phyloP scores from a whole-genome alignment of 169 alveolate species.

The Plasmodium malariae region DNA sequence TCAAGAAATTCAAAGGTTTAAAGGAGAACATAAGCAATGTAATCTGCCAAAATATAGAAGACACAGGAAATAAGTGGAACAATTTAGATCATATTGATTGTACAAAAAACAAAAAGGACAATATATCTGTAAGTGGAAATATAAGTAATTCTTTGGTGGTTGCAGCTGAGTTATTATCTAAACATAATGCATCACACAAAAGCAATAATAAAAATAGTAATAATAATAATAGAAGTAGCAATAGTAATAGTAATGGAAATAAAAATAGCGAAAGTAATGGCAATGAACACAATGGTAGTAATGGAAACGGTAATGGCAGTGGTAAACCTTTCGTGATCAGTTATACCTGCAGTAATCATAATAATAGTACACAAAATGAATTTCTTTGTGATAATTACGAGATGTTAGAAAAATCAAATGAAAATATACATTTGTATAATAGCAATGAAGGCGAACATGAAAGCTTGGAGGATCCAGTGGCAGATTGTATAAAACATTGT shows the following conservation, averaged over 20 bases:
- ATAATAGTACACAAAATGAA: neutral
- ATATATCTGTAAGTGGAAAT: neutral
- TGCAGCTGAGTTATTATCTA: neutral
- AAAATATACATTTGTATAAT: neutral
- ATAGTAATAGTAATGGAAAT: too few species aligned
- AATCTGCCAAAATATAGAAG: neutral
- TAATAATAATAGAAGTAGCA: too few species aligned
- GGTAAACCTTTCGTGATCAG: neutral
- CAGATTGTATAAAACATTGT: conserved; percentile 42
- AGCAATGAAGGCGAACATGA: conserved; percentile 21
- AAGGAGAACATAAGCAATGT: neutral
- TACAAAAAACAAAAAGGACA: neutral
- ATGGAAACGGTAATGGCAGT: too few species aligned
- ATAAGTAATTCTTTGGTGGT: neutral
- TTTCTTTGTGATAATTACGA: conserved; percentile 8
- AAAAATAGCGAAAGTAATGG: too few species aligned
- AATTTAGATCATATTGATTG: neutral
- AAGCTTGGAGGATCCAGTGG: neutral
- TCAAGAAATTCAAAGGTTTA: neutral
- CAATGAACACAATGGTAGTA: too few species aligned
- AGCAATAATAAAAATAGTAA: too few species aligned
- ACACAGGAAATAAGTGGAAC: neutral
- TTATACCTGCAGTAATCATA: neutral
- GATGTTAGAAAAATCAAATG: neutral
- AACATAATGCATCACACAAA: neutral